These are phyloP conservation scores for Nothophytophthora sp. DNA, from an alignment of 352 stramenopile species.

Conservation along the genomic window DNA sequence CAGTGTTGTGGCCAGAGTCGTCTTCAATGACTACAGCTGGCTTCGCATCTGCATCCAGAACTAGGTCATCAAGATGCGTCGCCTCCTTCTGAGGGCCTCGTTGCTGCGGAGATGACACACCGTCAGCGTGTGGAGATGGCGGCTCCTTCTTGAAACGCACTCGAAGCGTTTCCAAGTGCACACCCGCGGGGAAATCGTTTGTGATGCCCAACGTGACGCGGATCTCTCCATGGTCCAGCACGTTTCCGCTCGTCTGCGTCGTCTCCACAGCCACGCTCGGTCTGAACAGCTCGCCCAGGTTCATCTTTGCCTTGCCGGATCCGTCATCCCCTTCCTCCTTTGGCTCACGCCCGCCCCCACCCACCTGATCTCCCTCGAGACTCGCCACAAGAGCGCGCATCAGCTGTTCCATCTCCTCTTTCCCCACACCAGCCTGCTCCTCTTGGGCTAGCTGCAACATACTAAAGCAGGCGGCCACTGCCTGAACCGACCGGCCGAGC, in stretches of 20 bases:
- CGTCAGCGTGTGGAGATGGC: background rate
- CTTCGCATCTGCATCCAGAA: background rate
- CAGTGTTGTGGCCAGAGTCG: background rate
- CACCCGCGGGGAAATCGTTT: slow-evolving; percentile 60
- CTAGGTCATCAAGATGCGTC: background rate
- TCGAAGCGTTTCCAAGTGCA: slow-evolving; percentile 57
- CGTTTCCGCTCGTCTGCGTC: slow-evolving; percentile 39
- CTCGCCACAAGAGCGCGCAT: slow-evolving; percentile 51
- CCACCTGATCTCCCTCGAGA: slow-evolving; percentile 13
- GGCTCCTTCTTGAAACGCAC: slow-evolving; percentile 35
- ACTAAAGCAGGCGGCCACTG: slow-evolving; percentile 60
- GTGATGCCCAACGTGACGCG: slow-evolving; percentile 51
- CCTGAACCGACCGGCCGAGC: slow-evolving; percentile 51
- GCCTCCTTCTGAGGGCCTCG: background rate
- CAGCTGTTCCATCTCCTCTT: slow-evolving; percentile 47
- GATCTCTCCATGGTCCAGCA: slow-evolving; percentile 57
- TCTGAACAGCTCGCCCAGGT: slow-evolving; percentile 61
- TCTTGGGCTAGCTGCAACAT: slow-evolving; percentile 58
- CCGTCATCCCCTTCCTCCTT: background rate
- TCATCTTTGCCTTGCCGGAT: slow-evolving; percentile 21
- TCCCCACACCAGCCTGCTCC: slow-evolving; percentile 44
- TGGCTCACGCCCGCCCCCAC: background rate
- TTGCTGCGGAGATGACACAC: background rate
- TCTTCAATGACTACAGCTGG: background rate
- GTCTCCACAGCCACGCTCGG: slow-evolving; percentile 56